phyloP scores from a whole-genome alignment of 495 filamentous ascomycete species.

The Pyrenopolyporus hunteri region DNA sequence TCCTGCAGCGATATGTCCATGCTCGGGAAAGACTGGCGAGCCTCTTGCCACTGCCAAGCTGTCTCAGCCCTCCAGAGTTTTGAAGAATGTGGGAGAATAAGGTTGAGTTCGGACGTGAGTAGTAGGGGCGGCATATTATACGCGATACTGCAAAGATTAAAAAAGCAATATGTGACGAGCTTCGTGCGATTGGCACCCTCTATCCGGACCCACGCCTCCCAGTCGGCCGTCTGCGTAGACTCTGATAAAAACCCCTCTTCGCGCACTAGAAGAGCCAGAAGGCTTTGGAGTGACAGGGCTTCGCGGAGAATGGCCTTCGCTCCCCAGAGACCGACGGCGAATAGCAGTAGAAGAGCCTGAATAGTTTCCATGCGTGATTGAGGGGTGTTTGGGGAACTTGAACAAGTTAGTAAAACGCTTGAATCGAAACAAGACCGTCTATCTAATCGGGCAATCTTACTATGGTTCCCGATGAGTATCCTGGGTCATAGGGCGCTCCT shows the following conservation, averaged over 20 bases:
- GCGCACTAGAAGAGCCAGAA: conserved; percentile 59
- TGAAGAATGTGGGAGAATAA: conserved; percentile 63
- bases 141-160: conserved; percentile 63
- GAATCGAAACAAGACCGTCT: neutral
- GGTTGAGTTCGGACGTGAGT: conserved; percentile 65
- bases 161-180: conserved; percentile 64
- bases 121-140: conserved; percentile 65
- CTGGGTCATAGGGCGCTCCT: conserved; percentile 57
- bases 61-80: conserved; percentile 60
- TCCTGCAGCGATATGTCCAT: conserved; percentile 58
- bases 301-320: conserved; percentile 63
- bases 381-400: conserved; percentile 56
- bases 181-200: conserved; percentile 62
- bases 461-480: conserved; percentile 60
- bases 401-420: conserved; percentile 30
- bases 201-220: conserved; percentile 65
- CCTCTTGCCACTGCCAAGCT: conserved; percentile 58
- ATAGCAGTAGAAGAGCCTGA: conserved; percentile 61
- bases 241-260: conserved; percentile 58
- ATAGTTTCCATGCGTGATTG: conserved; percentile 62
- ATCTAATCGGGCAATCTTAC: conserved; percentile 38
- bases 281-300: conserved; percentile 59
- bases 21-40: conserved; percentile 48
- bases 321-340: conserved; percentile 63
- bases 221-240: conserved; percentile 50